Base-by-base conservation (phyloP, 2,329 filamentous ascomycete species). In the Aspergillus fumigatus region DNA sequence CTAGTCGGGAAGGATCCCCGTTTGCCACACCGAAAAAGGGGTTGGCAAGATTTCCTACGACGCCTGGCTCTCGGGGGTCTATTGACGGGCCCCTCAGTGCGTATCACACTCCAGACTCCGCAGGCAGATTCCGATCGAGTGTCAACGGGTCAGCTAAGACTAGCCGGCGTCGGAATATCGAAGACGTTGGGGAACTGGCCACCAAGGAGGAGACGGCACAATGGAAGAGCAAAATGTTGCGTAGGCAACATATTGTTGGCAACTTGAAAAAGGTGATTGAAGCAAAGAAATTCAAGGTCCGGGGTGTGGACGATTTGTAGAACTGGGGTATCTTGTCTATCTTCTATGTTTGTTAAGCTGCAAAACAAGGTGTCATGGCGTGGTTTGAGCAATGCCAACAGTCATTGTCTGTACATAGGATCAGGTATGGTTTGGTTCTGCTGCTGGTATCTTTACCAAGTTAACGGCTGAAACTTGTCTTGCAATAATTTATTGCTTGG, bases 21-120 rank as follows among this genome's bases (percentile, higher is more conserved):
- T 73, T 75, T 43, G 65, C 68, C 4, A 77, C 73, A 1, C 68
- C 70, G 1, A 70, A 66, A 45, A 76, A 75, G 61, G 62, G 58
- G 5, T 40, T 61, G n/a, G 65, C 62, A 7, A 67, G 65, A 19
- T 56, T 71, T n/a, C 72, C 74, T 17, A 59, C 63, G 6, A 76
- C 74, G 0, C 75, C 75, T 19, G 74, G 72, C 14, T 76, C 73
- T 6, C 68, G 66, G 38, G 67, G 66, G 10, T 74, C 73, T 27
- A 27, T 69, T 8, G 74, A 75, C 52, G 67, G 67, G 5, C 55
- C 60, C 14, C 50, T 60, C 48, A 75, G 67, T 53, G 65, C 71
- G 10, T 77, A 75, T 43, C 73, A 76, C 57, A 77, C 75, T 0
- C 74, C 75, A 1, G 73, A 76, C n/a, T 75, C 74, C 25, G 65